Evolutionary conservation across 2,329 filamentous ascomycete genomes (phyloP), one percentile per base, ranked within the genome.

Genomic region (Cladosporium austrohemisphaericum): DNA sequence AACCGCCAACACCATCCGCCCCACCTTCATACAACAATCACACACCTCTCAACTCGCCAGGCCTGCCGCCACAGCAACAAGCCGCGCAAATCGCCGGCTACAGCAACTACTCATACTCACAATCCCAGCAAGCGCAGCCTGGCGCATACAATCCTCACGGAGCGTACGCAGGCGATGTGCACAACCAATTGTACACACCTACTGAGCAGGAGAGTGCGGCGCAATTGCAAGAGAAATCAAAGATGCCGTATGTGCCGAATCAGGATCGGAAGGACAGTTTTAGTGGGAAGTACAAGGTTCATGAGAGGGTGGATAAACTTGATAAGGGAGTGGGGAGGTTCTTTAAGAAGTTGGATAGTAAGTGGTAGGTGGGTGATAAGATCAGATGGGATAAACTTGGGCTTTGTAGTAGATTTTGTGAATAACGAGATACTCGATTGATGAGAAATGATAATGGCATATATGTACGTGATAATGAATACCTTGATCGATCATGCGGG

Each of bases 281-380:
- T 11, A 47, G 55, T 32, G 55, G 49, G 5, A 52, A 51, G 32
- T 25, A 46, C 20, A 51, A 76, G 62, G 66, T 88, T 23, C 85
- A 86, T 59, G 79, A 83, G 64, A 77, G 80, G 52, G 80, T 84
- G 0, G 81, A 80, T 22, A 76, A 79, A 58, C 59, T 89, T 26
- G 86, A 90, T 70, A 82, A 81, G 65, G 83, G 84, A 1, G 78
- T 89, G 4, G 78, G 80, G 22, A 81, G 83, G 5, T 84, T 89
- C 73, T 67, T 90, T 56, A 88, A 85, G 76, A 88, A 84, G 70
- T 77, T 90, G 67, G 86, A 90, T 71, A 88, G 47, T 11, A 50
- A 43, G 31, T 50, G 47, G 47, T 49, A 41, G 29, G 64, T n/a
- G n/a, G n/a, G n/a, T n/a, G n/a, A n/a, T n/a, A n/a, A n/a, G n/a